Conservation (phyloP, 1,284 basidiomycete genomes). For the Earliella scabrosa region DNA sequence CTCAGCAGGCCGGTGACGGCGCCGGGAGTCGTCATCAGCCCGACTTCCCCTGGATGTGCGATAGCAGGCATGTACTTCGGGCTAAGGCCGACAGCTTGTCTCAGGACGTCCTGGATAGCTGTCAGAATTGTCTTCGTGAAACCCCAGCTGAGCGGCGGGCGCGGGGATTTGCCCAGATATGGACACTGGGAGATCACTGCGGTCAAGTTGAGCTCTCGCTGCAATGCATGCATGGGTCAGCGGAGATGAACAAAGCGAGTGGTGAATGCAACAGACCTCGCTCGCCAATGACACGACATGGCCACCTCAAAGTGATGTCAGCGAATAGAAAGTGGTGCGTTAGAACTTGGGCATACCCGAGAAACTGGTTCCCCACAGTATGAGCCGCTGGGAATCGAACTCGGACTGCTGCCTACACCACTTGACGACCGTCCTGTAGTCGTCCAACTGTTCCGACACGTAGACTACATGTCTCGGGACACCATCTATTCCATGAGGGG, state of each 20-base stretch:
- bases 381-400: constrained; percentile 37
- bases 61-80: constrained; percentile 39
- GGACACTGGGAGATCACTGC: constrained; percentile 43
- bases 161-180: constrained; percentile 32
- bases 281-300: constrained; percentile 40
- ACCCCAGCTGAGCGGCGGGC: constrained; percentile 9
- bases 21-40: constrained; percentile 8
- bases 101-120: constrained; percentile 35
- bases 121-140: constrained; percentile 30
- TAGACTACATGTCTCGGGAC: constrained; percentile 36
- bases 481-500: constrained; percentile 33
- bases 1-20: constrained; percentile 9
- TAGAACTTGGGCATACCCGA: constrained; percentile 18
- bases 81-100: constrained; percentile 36
- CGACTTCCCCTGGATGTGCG: constrained; percentile 20
- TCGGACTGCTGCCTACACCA: constrained; percentile 37
- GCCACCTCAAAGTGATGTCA: constrained; percentile 32
- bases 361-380: constrained; percentile 44
- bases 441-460: constrained; percentile 42
- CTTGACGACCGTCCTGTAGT: constrained; percentile 43
- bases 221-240: too few relatives aligned
- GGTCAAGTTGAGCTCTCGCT: constrained; percentile 34
- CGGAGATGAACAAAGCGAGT: neutral
- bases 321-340: neutral
- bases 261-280: constrained; percentile 29